These are phyloP conservation scores for Cyanodermella asteris DNA, from an alignment of 2,329 filamentous ascomycete species.

Conservation along the genomic window DNA sequence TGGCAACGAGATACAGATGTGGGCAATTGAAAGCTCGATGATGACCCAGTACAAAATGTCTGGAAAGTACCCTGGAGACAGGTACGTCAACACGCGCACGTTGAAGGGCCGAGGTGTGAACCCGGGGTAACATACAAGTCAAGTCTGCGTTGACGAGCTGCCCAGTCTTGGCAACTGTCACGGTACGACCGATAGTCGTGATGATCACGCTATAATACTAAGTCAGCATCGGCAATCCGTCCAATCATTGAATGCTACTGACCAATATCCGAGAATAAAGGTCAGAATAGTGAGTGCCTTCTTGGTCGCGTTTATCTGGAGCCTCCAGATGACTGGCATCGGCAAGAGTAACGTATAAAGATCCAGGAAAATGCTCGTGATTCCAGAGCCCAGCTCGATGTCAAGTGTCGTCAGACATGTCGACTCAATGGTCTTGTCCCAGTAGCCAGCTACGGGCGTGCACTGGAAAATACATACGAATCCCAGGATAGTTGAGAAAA, in stretches of 20 bases:
- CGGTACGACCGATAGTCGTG: too few species aligned
- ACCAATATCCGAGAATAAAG: slow-evolving; percentile 3
- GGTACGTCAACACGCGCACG: too few species aligned
- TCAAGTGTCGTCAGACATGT: slow-evolving; percentile 1
- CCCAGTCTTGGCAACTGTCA: too few species aligned
- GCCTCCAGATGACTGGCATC: slow-evolving; percentile 4
- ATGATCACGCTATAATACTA: too few species aligned
- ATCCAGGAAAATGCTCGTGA: slow-evolving; percentile 3
- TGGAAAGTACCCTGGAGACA: too few species aligned
- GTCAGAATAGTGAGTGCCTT: slow-evolving; percentile 1
- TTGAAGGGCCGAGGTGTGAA: too few species aligned
- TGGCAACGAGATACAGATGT: too few species aligned
- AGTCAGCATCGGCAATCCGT: too few species aligned
- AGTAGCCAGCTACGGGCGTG: slow-evolving; percentile 5
- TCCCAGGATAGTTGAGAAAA: slow-evolving; percentile 1
- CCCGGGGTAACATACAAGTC: too few species aligned
- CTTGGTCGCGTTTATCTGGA: slow-evolving; percentile 1
- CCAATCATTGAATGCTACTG: slow-evolving; percentile 4
- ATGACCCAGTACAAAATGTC: too few species aligned
- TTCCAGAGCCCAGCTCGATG: not conserved
- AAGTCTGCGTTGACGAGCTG: too few species aligned
- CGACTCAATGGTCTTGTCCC: slow-evolving; percentile 4
- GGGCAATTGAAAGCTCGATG: too few species aligned
- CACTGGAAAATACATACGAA: slow-evolving; percentile 8
- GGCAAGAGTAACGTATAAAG: slow-evolving; percentile 3